phyloP scores from a whole-genome alignment of 495 filamentous ascomycete species.

The Bathelium albidoporum region DNA sequence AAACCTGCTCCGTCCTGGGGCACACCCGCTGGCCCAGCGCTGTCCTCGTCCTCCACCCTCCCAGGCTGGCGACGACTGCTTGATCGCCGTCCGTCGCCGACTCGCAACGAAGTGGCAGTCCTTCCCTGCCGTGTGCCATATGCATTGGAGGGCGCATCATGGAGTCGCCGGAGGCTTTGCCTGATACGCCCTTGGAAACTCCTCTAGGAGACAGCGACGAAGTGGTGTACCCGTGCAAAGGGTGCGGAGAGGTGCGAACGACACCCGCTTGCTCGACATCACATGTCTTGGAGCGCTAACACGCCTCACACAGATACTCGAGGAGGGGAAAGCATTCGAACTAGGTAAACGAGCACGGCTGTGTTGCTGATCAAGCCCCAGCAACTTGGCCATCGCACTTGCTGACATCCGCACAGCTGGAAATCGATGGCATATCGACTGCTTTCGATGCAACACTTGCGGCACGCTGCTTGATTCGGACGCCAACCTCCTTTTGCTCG shows the following conservation, averaged over 20 bases:
- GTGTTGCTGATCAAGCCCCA: neutral
- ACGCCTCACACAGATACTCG: constrained; percentile 58
- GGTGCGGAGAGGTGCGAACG: constrained; percentile 77
- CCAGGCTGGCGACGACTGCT: neutral
- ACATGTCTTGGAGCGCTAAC: constrained; percentile 16
- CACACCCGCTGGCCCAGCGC: neutral
- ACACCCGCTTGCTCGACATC: neutral
- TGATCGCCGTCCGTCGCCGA: neutral
- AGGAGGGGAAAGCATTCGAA: constrained; percentile 98
- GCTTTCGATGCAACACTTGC: constrained; percentile 97
- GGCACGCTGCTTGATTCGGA: constrained; percentile 93
- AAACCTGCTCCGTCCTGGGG: neutral
- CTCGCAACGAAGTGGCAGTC: neutral
- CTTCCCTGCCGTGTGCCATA: constrained; percentile 19
- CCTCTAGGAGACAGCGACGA: constrained; percentile 51
- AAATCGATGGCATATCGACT: constrained; percentile 98
- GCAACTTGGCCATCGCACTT: neutral
- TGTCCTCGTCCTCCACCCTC: neutral
- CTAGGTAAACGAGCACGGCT: constrained; percentile 47
- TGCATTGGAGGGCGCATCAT: constrained; percentile 24
- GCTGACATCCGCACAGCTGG: constrained; percentile 51
- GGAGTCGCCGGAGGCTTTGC: constrained; percentile 54
- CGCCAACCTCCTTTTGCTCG: constrained; percentile 91
- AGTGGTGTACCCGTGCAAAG: constrained; percentile 83
- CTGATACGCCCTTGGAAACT: constrained; percentile 68